These are phyloP conservation scores for Amaranthus tricolor DNA, from an alignment of 179 eudicot genomes.

Conservation along the genomic window DNA sequence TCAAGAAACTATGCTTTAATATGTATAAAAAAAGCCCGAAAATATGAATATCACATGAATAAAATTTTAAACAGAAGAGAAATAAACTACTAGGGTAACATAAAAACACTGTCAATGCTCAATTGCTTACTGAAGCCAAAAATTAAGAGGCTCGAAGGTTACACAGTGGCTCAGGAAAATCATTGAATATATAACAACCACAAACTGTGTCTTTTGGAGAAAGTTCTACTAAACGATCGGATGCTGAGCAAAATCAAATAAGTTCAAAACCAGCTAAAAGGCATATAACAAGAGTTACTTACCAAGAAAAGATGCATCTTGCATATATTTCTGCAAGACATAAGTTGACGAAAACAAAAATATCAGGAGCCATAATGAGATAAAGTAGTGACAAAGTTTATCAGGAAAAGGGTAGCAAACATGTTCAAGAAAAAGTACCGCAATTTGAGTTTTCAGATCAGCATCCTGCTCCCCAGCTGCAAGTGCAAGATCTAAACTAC, in stretches of 20 bases:
- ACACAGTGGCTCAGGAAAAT: not conserved
- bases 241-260: not conserved
- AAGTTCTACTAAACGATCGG: not conserved
- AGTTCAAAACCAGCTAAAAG: not conserved
- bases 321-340: conserved; percentile 62
- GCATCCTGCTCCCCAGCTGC: conserved; percentile 27
- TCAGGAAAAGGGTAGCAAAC: conserved; percentile 8
- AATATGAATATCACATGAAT: not conserved
- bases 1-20: not conserved
- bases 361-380: not conserved
- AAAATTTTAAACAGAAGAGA: not conserved
- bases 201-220: not conserved
- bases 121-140: not conserved
- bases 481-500: conserved; percentile 30
- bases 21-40: not conserved
- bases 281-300: conserved; percentile 13
- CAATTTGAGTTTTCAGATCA: conserved; percentile 51
- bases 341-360: not conserved
- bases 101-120: not conserved
- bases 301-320: conserved; percentile 80
- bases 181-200: not conserved
- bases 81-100: not conserved
- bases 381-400: conserved; percentile 2
- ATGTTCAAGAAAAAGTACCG: conserved; percentile 37
- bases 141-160: not conserved